Evolutionary conservation across 345 rosid species (phyloP).

Genomic region (Rhizophora mangle): DNA sequence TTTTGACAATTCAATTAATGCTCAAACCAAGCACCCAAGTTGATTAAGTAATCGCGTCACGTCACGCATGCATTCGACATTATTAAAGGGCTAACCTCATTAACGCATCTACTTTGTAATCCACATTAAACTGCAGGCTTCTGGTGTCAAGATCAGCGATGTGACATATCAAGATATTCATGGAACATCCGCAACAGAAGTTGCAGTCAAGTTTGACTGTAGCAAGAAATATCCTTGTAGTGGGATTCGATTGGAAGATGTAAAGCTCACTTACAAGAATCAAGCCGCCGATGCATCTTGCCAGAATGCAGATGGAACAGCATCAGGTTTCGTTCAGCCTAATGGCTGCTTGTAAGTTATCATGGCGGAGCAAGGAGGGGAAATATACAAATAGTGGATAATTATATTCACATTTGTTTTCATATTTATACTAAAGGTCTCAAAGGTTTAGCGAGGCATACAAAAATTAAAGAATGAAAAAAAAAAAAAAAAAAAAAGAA

Average conservation of each 20-base stretch:
- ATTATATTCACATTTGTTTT: not conserved
- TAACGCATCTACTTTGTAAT: too few species aligned
- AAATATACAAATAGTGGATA: not conserved
- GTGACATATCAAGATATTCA: conserved; percentile 56
- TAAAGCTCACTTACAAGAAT: conserved; percentile 40
- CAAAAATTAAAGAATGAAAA: not conserved
- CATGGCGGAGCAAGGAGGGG: too few species aligned
- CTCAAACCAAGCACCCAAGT: too few species aligned
- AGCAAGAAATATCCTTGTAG: conserved; percentile 52
- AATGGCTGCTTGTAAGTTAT: not conserved
- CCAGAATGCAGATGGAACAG: conserved; percentile 40
- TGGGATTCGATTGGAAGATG: conserved; percentile 41
- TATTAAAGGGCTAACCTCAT: too few species aligned
- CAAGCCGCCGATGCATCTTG: conserved; percentile 45
- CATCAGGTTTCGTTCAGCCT: conserved; percentile 5
- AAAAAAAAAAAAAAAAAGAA: not conserved
- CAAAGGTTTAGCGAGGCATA: not conserved
- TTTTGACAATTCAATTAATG: too few species aligned
- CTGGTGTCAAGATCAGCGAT: conserved; percentile 58
- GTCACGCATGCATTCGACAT: too few species aligned
- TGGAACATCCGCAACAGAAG: conserved; percentile 52
- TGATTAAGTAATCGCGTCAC: too few species aligned
- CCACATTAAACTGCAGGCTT: conserved; percentile 27
- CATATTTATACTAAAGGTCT: not conserved
- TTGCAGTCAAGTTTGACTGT: conserved; percentile 54